These are phyloP conservation scores for Fomes fomentarius DNA, from an alignment of 1,284 basidiomycete genomes.

Conservation along the genomic window DNA sequence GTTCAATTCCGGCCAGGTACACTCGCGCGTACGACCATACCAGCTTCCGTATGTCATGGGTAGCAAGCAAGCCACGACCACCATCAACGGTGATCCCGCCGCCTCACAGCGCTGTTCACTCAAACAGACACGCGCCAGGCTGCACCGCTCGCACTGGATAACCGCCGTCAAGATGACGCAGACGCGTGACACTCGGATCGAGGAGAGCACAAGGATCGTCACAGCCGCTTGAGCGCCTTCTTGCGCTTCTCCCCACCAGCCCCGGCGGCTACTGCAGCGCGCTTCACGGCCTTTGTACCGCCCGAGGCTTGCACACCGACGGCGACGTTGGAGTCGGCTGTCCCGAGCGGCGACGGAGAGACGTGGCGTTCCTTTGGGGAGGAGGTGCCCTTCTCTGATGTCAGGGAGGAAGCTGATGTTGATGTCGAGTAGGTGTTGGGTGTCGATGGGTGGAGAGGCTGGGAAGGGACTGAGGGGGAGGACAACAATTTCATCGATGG, in stretches of 20 bases:
- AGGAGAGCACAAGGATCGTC: too few species aligned
- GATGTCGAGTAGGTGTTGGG: slow-evolving; percentile 42
- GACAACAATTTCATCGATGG: slow-evolving; percentile 5
- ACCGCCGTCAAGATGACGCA: too few species aligned
- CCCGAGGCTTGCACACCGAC: slow-evolving; percentile 40
- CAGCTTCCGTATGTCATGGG: too few species aligned
- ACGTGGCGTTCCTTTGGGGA: slow-evolving; percentile 57
- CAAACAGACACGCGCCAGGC: too few species aligned
- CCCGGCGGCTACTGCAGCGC: slow-evolving; percentile 55
- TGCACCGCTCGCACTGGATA: too few species aligned
- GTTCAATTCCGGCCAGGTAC: too few species aligned
- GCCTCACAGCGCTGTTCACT: too few species aligned
- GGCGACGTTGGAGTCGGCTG: slow-evolving; percentile 68
- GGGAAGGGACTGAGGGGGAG: slow-evolving; percentile 29
- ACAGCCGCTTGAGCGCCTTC: slow-evolving; percentile 82
- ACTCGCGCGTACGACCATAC: too few species aligned
- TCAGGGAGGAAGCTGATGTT: slow-evolving; percentile 40
- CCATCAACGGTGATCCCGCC: too few species aligned
- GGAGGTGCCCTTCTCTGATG: slow-evolving; percentile 42
- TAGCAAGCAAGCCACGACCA: too few species aligned
- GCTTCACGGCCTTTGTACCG: slow-evolving; percentile 64
- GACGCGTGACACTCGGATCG: too few species aligned
- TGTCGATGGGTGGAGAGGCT: slow-evolving; percentile 39
- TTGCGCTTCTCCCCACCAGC: slow-evolving; percentile 77
- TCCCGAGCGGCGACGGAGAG: slow-evolving; percentile 66